A percentile compares a stretch with the other conserved stretches of the same genome.
These are phyloP conservation scores for Geotrichum siamense DNA, from an alignment of 1,139 yeast species.

Conservation along the genomic window DNA sequence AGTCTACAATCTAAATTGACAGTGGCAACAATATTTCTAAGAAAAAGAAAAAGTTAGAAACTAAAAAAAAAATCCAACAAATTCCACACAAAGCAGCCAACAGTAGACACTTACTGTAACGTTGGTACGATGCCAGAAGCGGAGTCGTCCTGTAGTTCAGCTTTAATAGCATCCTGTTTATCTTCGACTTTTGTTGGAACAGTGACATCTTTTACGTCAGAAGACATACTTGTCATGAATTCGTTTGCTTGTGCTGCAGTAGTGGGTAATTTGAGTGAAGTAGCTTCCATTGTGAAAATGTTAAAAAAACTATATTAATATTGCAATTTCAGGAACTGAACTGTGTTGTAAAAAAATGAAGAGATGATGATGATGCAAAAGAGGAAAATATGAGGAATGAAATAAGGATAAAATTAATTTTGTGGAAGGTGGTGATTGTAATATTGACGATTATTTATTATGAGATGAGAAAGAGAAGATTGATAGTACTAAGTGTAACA, in stretches of 20 bases:
- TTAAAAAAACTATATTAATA: background rate
- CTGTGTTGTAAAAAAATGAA: too few species aligned
- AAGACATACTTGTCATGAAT: conserved; percentile 53
- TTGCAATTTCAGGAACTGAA: too few species aligned
- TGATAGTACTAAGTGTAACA: background rate
- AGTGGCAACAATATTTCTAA: conserved; percentile 84
- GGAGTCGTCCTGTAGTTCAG: conserved; percentile 42
- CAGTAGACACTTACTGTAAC: conserved; percentile 47
- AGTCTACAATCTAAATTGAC: conserved; percentile 93
- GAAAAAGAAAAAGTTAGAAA: conserved; percentile 14
- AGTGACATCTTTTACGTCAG: conserved; percentile 19
- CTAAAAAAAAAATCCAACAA: background rate
- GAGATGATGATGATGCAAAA: background rate
- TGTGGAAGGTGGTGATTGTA: too few species aligned
- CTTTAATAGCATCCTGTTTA: conserved; percentile 33
- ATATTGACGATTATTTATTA: background rate
- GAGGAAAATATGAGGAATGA: background rate
- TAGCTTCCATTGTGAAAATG: conserved; percentile 14
- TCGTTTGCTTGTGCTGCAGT: conserved; percentile 78
- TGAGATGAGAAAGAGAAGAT: too few species aligned
- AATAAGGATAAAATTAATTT: background rate
- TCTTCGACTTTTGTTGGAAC: conserved; percentile 22
- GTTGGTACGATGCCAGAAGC: conserved; percentile 96
- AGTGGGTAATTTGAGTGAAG: conserved; percentile 46
- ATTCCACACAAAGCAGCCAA: background rate